Base-by-base conservation (phyloP, 2,329 filamentous ascomycete species). In the Exutisphaerella laricina region DNA sequence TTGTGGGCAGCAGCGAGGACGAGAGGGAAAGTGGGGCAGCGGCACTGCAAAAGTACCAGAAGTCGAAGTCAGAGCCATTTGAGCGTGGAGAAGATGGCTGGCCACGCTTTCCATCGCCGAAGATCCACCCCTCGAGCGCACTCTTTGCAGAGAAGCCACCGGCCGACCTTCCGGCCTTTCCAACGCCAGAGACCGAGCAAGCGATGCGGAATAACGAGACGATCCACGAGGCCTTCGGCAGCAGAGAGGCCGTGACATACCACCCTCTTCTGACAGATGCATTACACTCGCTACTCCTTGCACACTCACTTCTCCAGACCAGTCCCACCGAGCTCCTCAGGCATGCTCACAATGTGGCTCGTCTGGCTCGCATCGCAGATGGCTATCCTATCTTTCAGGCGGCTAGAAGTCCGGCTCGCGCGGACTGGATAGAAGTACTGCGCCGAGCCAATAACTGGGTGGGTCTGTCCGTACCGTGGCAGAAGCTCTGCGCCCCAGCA, bases 301-400 rank as follows among this genome's bases (percentile, higher is more conserved):
- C 82, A 53, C 87, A 94, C 63, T 77, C 78, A n/a, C 77, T 94
- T 7, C 67, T 86, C 5, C 86, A 90, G 63, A 94, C 87, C 0
- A 84, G 85, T 0, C 64, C 78, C 8, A 87, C 84, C 55, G 86
- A 92, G 61, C 75, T 89, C 23, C 77, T 81, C 37, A 84, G 86
- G 25, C 85, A 92, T 60, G 85, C 85, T 0, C 75, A 88, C 68
- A 92, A 89, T 75, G 86, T 84, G 4, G 84, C 86, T 12, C 80
- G 86, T 4, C 72, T 92, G 2, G 75, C 79, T 4, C 77, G 85
- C 14, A 73, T 92, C 17, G 80, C 79, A 36, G 84, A 92, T 56
- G 86, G 85, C 3, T 89, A 87, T 55, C 87, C 87, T 0, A 77
- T 90, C 36, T 90, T 94, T 59, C 80, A 88, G 50, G 74, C 80